These are phyloP conservation scores for Noccaea caerulescens DNA, from an alignment of 345 rosid species.

Conservation along the genomic window DNA sequence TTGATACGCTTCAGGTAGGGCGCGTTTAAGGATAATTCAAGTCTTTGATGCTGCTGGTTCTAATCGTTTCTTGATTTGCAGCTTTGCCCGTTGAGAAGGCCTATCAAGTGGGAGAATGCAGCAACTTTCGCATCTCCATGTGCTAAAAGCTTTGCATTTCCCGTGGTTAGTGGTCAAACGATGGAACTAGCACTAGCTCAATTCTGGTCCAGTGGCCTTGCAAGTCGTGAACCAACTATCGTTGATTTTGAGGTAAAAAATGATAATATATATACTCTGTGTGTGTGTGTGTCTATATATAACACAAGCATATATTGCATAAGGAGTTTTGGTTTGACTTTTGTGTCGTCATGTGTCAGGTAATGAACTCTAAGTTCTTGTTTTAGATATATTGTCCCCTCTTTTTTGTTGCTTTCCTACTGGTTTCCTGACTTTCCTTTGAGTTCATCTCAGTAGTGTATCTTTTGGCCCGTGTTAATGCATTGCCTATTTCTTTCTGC, in stretches of 20 bases:
- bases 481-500: slow-evolving; percentile 14
- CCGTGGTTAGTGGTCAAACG: slow-evolving; percentile 85
- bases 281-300: neutral
- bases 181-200: slow-evolving; percentile 96
- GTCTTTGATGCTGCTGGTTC: slow-evolving; percentile 26
- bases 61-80: slow-evolving; percentile 53
- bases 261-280: neutral
- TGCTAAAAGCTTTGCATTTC: slow-evolving; percentile 77
- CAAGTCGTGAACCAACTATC: slow-evolving; percentile 76
- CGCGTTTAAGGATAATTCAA: slow-evolving; percentile 20
- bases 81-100: slow-evolving; percentile 92
- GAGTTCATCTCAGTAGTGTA: slow-evolving; percentile 14
- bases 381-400: slow-evolving; percentile 20
- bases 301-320: neutral
- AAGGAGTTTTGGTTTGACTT: slow-evolving; percentile 18
- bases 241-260: slow-evolving; percentile 90
- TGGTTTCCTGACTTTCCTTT: slow-evolving; percentile 15
- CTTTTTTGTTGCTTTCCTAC: neutral
- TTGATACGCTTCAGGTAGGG: slow-evolving; percentile 89
- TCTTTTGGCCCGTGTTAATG: slow-evolving; percentile 11
- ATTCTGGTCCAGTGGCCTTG: slow-evolving; percentile 98
- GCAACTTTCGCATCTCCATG: slow-evolving; percentile 79
- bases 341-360: slow-evolving; percentile 4
- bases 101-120: slow-evolving; percentile 84
- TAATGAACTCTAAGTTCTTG: slow-evolving; percentile 11